Percentiles rank a stretch among this genome's conserved stretches.
Evolutionary conservation across 768 basidiomycete species (phyloP).

Genomic region (Kwoniella botswanensis): DNA sequence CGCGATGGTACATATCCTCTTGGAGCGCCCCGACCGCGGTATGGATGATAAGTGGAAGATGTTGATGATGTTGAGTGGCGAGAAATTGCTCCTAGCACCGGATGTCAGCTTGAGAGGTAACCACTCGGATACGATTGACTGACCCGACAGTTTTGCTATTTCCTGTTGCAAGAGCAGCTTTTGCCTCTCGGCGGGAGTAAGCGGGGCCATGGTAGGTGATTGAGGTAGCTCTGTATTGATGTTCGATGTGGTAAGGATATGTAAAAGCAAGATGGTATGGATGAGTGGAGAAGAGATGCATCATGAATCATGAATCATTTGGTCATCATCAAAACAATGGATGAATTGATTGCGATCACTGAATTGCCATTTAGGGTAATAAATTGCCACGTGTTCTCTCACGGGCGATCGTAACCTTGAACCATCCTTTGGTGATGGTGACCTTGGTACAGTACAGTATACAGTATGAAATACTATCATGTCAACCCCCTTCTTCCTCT

Average conservation of each 20-base stretch:
- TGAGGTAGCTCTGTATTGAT: neutral
- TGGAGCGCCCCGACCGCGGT: conserved; percentile 23
- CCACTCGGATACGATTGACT: conserved; percentile 10
- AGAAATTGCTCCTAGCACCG: conserved; percentile 42
- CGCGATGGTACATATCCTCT: conserved; percentile 12
- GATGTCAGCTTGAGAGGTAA: neutral
- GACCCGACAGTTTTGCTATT: conserved; percentile 56
- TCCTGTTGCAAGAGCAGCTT: conserved; percentile 53
- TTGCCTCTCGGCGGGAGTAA: conserved; percentile 43
- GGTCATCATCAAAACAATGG: too few relatives aligned
- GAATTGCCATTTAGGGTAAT: neutral
- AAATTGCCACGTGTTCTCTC: neutral
- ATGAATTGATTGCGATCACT: neutral
- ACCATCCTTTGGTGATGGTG: neutral
- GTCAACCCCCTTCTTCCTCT: conserved; percentile 5
- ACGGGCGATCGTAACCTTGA: neutral
- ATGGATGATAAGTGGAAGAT: conserved; percentile 35
- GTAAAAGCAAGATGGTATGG: neutral
- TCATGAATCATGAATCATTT: neutral
- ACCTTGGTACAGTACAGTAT: neutral
- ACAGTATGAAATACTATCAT: too few relatives aligned
- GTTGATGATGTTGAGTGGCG: conserved; percentile 33
- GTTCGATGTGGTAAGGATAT: neutral
- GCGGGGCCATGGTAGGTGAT: conserved; percentile 19
- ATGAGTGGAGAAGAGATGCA: neutral